Evolutionary conservation across 139 green algal genomes (phyloP), one percentile per base, ranked within the genome.

Genomic region (Chlamydomonas sp.): DNA sequence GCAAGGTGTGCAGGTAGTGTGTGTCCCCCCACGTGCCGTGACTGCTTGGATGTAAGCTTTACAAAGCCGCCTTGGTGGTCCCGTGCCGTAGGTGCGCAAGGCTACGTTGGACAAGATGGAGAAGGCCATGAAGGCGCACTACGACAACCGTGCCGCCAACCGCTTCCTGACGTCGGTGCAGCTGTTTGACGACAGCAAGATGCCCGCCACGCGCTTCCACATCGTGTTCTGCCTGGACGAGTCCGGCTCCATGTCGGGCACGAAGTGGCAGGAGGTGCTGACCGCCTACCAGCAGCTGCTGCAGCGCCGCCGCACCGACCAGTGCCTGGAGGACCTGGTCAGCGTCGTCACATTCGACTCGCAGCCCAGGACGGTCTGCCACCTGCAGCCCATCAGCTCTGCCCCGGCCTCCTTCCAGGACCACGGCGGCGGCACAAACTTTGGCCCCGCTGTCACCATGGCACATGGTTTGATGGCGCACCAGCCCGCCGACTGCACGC

Each of bases 141-240:
- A 91, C 78, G 82, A 91, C 62, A 74, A 66, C 80, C 59, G 58
- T n/a, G 58, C 57, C 61, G 77, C 68, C 31, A 74, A 88, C 81
- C 77, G 81, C 61, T 63, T 75, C 68, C 77, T 91, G 3, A 66
- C 74, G 8, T 64, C 49, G 20, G 82, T 87, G 77, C 81, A 73
- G 16, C 69, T 91, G 62, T 91, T 91, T 64, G 82, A 91, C 58
- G 67, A 82, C 88, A 78, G 62, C 69, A 85, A 81, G 77, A 78
- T 85, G 76, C 88, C 88, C 17, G 88, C 88, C 5, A 74, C 79
- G 61, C 76, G 79, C 20, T 93, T 91, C 79, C 90, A 93, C 78
- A 87, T 93, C 72, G 87, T 93, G 63, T 93, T 93, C 83, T 93
- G 90, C 78, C 83, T 91, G 57, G 90, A 93, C 71, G 61, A 77